Percentiles rank a stretch among this genome's conserved stretches.
Conservation (phyloP, 805 yeast genomes). For the Candida methanosorbosa region DNA sequence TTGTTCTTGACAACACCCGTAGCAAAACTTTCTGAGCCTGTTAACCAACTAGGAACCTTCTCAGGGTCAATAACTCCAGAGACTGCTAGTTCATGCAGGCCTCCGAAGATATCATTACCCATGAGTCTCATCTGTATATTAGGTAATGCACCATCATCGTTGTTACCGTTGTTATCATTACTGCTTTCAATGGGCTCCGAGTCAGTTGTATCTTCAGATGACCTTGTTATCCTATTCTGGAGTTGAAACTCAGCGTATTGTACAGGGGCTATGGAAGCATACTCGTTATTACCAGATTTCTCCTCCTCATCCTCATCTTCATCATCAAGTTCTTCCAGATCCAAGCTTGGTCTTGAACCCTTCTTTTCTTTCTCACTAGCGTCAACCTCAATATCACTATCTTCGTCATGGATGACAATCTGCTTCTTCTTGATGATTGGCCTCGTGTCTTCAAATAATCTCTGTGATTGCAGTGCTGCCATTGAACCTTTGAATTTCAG, state of each 20-base stretch:
- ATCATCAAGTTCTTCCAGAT: conserved; percentile 2
- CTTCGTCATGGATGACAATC: conserved; percentile 3
- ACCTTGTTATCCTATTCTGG: conserved; percentile 19
- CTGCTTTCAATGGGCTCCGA: neutral
- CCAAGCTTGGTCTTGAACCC: neutral
- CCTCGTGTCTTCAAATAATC: conserved; percentile 30
- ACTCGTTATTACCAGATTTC: conserved; percentile 23
- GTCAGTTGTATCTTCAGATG: neutral
- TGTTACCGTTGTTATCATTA: conserved; percentile 6
- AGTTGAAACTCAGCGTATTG: conserved; percentile 40
- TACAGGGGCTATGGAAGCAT: conserved; percentile 49
- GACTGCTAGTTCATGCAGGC: conserved; percentile 60
- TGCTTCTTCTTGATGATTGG: conserved; percentile 16
- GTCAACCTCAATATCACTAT: conserved; percentile 11
- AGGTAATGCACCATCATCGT: conserved; percentile 14
- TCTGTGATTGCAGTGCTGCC: conserved; percentile 25
- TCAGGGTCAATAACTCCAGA: conserved; percentile 40
- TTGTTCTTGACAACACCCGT: conserved; percentile 40
- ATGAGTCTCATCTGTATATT: conserved; percentile 28
- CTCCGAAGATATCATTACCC: conserved; percentile 73
- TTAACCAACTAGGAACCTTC: conserved; percentile 65
- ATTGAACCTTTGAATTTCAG: conserved; percentile 54
- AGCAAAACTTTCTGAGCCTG: conserved; percentile 60
- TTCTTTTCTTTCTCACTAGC: conserved; percentile 5
- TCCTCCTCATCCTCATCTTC: conserved; percentile 6